Conservation (phyloP, 1,139 yeast species). For the Candida pseudocylindracea region DNA sequence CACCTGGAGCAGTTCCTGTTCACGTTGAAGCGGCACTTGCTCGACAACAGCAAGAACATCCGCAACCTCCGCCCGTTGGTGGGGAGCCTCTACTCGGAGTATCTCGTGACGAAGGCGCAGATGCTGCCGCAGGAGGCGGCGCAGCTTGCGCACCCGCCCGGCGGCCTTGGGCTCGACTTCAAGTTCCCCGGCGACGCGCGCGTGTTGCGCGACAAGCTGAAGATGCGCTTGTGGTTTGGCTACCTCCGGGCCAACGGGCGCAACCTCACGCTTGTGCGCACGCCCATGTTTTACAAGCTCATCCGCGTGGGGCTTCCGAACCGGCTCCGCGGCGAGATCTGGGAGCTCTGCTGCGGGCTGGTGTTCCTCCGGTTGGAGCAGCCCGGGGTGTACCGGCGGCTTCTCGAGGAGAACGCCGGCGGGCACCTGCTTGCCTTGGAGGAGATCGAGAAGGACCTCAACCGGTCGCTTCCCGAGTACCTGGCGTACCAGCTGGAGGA, state of each 20-base stretch:
- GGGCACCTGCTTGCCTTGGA: constrained; percentile 69
- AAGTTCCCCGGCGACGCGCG: constrained; percentile 82
- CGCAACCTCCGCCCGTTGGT: constrained; percentile 41
- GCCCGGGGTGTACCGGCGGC: constrained; percentile 30
- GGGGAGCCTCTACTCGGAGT: constrained; percentile 67
- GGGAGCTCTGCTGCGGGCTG: constrained; percentile 88
- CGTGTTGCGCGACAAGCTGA: constrained; percentile 59
- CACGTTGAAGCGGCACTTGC: constrained; percentile 35
- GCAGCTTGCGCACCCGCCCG: constrained; percentile 36
- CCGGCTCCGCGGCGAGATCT: constrained; percentile 77
- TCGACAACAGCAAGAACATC: constrained; percentile 42
- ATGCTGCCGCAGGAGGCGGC: constrained; percentile 6
- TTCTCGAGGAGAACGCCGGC: constrained; percentile 38
- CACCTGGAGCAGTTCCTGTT: constrained; percentile 68
- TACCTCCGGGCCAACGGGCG: constrained; percentile 69
- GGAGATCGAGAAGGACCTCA: constrained; percentile 90
- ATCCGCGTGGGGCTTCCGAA: constrained; percentile 86
- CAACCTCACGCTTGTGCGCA: constrained; percentile 52
- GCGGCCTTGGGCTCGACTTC: constrained; percentile 67
- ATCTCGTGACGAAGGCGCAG: constrained; percentile 16
- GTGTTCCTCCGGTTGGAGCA: constrained; percentile 50
- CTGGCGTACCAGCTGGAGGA: constrained; percentile 77
- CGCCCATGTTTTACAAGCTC: constrained; percentile 60
- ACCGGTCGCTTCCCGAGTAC: constrained; percentile 87
- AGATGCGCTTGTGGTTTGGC: constrained; percentile 87